Evolutionary conservation across 371 early-diverging fungal genomes (phyloP).

Genomic region (Syncephalastrum sp.): DNA sequence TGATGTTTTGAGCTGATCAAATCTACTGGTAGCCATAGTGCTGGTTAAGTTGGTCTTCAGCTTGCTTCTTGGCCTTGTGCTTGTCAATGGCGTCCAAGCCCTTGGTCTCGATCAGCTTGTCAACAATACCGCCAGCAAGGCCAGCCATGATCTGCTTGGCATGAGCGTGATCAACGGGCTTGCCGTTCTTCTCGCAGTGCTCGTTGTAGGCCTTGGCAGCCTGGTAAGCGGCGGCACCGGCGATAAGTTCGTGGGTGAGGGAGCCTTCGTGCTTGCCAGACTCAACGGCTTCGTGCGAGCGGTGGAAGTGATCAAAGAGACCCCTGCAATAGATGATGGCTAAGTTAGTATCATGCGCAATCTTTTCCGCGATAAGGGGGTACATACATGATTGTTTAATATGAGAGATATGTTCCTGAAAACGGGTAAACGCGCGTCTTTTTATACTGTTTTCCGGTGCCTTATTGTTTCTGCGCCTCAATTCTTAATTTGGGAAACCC

Average conservation of each 20-base stretch:
- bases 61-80: conserved; percentile 43
- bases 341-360: too few species aligned
- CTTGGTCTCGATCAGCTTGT: conserved; percentile 55
- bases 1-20: too few species aligned
- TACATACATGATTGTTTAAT: too few species aligned
- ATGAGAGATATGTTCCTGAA: too few species aligned
- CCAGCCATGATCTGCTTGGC: conserved; percentile 56
- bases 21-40: conserved; percentile 21
- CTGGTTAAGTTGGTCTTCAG: conserved; percentile 32
- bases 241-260: conserved; percentile 53
- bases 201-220: conserved; percentile 50
- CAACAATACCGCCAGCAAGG: conserved; percentile 49
- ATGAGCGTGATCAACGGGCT: conserved; percentile 40
- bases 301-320: conserved; percentile 32
- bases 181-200: conserved; percentile 45
- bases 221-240: conserved; percentile 50
- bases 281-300: conserved; percentile 26
- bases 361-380: too few species aligned
- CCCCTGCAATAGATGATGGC: conserved; percentile 23
- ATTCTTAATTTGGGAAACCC: too few species aligned
- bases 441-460: too few species aligned
- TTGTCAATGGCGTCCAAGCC: conserved; percentile 48
- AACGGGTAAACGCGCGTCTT: too few species aligned
- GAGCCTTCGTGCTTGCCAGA: conserved; percentile 33
- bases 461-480: too few species aligned